Evolutionary conservation across 352 stramenopile species (phyloP).

Genomic region (Globisporangium nodosum): DNA sequence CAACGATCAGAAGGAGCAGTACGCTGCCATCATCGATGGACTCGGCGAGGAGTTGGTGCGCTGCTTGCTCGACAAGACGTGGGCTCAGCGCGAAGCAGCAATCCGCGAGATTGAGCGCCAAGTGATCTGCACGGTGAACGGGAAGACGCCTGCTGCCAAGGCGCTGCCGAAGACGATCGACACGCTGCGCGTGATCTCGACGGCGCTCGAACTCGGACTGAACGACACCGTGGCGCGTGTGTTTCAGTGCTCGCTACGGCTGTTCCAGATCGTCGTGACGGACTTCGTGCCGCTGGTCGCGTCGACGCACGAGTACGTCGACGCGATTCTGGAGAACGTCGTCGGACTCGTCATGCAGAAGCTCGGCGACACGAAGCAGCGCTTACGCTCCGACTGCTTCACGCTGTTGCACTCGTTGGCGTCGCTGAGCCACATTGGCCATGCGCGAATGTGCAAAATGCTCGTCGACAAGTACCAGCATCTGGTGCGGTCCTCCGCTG

Average conservation of each 20-base stretch:
- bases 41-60: constrained; percentile 72
- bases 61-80: constrained; percentile 76
- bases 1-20: constrained; percentile 46
- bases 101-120: constrained; percentile 70
- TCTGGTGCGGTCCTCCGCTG: constrained; percentile 19
- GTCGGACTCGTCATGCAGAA: constrained; percentile 63
- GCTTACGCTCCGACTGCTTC: constrained; percentile 64
- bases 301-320: constrained; percentile 37
- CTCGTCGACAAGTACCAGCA: constrained; percentile 54
- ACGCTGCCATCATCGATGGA: constrained; percentile 39
- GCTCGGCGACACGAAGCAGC: constrained; percentile 72
- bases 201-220: constrained; percentile 57
- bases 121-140: constrained; percentile 47
- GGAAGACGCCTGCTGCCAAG: constrained; percentile 33
- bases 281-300: constrained; percentile 65
- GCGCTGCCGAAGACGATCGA: constrained; percentile 49
- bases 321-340: constrained; percentile 57
- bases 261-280: constrained; percentile 62
- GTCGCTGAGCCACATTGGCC: constrained; percentile 45
- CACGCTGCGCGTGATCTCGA: constrained; percentile 48
- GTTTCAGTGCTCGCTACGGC: constrained; percentile 68
- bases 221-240: constrained; percentile 75
- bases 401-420: constrained; percentile 63
- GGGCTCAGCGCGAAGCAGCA: constrained; percentile 67
- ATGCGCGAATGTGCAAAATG: constrained; percentile 59